A percentile compares a stretch with the other conserved stretches of the same genome.
Conservation (phyloP, 2,329 filamentous ascomycete species). For the Clarireedia homoeocarpa region DNA sequence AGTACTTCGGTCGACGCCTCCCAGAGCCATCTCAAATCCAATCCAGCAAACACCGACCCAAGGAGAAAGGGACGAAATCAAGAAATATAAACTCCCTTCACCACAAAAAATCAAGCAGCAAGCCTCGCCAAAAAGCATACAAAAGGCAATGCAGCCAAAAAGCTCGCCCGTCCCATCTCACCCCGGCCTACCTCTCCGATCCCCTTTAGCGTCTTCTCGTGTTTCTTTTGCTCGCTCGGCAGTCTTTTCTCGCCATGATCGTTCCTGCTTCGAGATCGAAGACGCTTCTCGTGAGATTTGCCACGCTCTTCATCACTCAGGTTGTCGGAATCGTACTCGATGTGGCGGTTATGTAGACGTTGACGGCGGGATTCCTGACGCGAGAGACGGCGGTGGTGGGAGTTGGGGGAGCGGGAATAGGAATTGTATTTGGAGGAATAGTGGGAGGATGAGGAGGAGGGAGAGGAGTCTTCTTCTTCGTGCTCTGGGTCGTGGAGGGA, state of each 20-base stretch:
- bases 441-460: not conserved
- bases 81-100: not conserved
- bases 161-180: constrained; percentile 2
- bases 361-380: not conserved
- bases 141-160: not conserved
- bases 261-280: not conserved
- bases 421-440: not conserved
- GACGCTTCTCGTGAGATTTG: not conserved
- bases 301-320: not conserved
- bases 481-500: constrained; percentile 1
- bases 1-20: no score
- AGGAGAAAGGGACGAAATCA: not conserved
- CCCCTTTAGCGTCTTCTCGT: not conserved
- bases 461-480: constrained; percentile 8
- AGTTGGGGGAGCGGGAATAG: not conserved
- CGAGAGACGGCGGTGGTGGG: not conserved
- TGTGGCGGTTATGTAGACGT: not conserved
- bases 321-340: constrained; percentile 3
- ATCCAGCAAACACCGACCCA: not conserved
- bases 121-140: constrained; percentile 1
- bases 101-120: not conserved
- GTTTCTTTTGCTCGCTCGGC: not conserved
- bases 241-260: not conserved
- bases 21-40: no score
- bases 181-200: not conserved